A percentile compares a stretch with the other conserved stretches of the same genome.
These are phyloP conservation scores for Chalciporus sp. DNA, from an alignment of 1,284 basidiomycete genomes.

Conservation along the genomic window DNA sequence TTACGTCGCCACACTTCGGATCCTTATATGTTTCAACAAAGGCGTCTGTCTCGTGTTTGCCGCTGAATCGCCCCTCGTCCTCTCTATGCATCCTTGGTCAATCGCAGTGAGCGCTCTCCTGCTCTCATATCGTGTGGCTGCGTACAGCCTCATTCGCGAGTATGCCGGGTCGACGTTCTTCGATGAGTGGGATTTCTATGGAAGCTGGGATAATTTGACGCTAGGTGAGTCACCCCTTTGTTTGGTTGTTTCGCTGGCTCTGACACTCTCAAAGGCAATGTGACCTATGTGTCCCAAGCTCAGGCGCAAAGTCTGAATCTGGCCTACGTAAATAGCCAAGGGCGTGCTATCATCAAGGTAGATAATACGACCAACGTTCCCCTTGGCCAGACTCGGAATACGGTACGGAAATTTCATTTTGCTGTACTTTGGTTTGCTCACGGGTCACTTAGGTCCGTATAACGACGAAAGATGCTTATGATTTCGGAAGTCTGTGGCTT, in stretches of 20 bases:
- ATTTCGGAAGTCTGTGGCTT: slow-evolving; percentile 58
- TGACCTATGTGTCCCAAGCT: slow-evolving; percentile 47
- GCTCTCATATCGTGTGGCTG: slow-evolving; percentile 4
- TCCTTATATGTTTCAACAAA: slow-evolving; percentile 14
- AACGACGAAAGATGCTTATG: slow-evolving; percentile 48
- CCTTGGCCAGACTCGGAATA: slow-evolving; percentile 56
- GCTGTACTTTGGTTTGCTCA: slow-evolving; percentile 7
- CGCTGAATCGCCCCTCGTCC: not conserved
- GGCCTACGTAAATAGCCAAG: slow-evolving; percentile 55
- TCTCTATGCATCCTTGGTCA: slow-evolving; percentile 14
- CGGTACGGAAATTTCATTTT: slow-evolving; percentile 38
- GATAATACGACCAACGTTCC: slow-evolving; percentile 57
- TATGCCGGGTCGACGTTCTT: slow-evolving; percentile 52
- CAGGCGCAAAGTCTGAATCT: slow-evolving; percentile 50
- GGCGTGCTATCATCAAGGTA: slow-evolving; percentile 60
- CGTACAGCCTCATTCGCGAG: slow-evolving; percentile 39
- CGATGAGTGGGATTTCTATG: slow-evolving; percentile 57
- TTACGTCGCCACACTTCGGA: slow-evolving; percentile 4
- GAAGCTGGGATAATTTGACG: slow-evolving; percentile 54
- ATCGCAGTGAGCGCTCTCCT: slow-evolving; percentile 3
- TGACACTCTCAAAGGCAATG: slow-evolving; percentile 44
- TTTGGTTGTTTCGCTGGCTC: slow-evolving; percentile 1
- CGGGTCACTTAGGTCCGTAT: slow-evolving; percentile 47
- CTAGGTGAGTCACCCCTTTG: slow-evolving; percentile 35
- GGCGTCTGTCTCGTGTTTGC: not conserved